Percentiles rank a stretch among this genome's conserved stretches.
These are phyloP conservation scores for Prunus persica DNA, from an alignment of 306 rosid genomes.

Conservation along the genomic window DNA sequence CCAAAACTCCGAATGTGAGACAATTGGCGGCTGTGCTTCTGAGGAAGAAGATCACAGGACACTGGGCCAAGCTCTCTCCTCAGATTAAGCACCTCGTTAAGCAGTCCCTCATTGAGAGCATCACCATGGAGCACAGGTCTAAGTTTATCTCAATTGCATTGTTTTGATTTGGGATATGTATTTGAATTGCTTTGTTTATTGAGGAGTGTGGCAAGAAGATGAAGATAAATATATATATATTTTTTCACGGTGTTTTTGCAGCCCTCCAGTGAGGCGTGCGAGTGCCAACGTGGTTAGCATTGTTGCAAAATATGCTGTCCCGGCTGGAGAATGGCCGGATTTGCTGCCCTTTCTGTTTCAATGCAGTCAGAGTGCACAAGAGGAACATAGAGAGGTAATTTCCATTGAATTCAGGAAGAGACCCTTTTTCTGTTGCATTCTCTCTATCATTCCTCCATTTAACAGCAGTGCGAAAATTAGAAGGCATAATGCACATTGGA, in stretches of 20 bases:
- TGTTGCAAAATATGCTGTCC: slow-evolving; percentile 89
- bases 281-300: slow-evolving; percentile 95
- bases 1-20: slow-evolving; percentile 95
- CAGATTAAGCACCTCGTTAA: slow-evolving; percentile 66
- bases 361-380: slow-evolving; percentile 91
- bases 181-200: neutral
- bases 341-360: slow-evolving; percentile 91
- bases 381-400: slow-evolving; percentile 93
- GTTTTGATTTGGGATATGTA: neutral
- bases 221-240: neutral
- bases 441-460: neutral
- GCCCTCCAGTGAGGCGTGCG: slow-evolving; percentile 92
- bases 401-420: neutral
- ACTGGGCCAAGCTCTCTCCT: slow-evolving; percentile 92
- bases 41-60: slow-evolving; percentile 97
- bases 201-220: neutral
- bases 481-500: neutral
- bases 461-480: neutral
- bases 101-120: slow-evolving; percentile 79
- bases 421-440: neutral
- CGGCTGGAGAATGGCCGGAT: slow-evolving; percentile 94
- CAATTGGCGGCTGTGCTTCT: slow-evolving; percentile 91
- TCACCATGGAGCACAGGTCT: slow-evolving; percentile 90
- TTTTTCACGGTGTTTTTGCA: slow-evolving; percentile 30
- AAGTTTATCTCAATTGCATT: slow-evolving; percentile 1